Evolutionary conservation across 2,329 filamentous ascomycete genomes (phyloP).

Genomic region (Akanthomyces lecanii): DNA sequence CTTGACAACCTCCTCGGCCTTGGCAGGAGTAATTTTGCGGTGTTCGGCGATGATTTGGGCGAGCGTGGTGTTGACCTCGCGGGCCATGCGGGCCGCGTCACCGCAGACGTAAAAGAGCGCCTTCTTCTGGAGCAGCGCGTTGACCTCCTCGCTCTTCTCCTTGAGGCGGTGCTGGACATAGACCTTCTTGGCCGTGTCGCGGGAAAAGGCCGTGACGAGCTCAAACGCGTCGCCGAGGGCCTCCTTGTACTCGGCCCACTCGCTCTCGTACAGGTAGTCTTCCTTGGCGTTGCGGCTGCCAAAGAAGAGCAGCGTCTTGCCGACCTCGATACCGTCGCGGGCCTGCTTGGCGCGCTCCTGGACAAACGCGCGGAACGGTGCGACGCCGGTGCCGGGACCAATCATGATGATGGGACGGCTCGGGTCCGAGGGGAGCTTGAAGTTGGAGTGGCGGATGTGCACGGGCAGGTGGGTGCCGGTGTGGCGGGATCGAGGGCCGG

Average conservation of each 20-base stretch:
- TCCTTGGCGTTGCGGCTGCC: conserved; percentile 85
- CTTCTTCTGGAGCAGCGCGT: conserved; percentile 78
- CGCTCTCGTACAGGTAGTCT: conserved; percentile 86
- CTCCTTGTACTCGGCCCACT: conserved; percentile 88
- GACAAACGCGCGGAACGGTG: conserved; percentile 91
- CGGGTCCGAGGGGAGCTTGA: conserved; percentile 95
- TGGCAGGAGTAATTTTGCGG: conserved; percentile 74
- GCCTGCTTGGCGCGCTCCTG: conserved; percentile 88
- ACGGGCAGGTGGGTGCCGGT: conserved; percentile 92
- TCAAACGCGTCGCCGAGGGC: conserved; percentile 84
- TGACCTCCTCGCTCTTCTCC: conserved; percentile 78
- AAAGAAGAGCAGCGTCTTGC: conserved; percentile 88
- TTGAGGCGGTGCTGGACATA: conserved; percentile 94
- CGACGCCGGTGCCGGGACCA: conserved; percentile 92
- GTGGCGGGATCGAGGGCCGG: conserved; percentile 92
- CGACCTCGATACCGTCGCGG: conserved; percentile 74
- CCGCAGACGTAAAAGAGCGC: conserved; percentile 98
- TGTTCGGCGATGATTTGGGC: conserved; percentile 82
- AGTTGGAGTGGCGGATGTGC: conserved; percentile 96
- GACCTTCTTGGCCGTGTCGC: conserved; percentile 80
- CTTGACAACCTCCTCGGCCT: conserved; percentile 96
- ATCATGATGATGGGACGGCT: conserved; percentile 94
- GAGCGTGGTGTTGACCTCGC: conserved; percentile 85
- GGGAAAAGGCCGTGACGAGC: conserved; percentile 91
- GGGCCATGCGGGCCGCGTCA: conserved; percentile 95